Base-by-base conservation (phyloP, 306 rosid species). In the Quercus wislizeni region DNA sequence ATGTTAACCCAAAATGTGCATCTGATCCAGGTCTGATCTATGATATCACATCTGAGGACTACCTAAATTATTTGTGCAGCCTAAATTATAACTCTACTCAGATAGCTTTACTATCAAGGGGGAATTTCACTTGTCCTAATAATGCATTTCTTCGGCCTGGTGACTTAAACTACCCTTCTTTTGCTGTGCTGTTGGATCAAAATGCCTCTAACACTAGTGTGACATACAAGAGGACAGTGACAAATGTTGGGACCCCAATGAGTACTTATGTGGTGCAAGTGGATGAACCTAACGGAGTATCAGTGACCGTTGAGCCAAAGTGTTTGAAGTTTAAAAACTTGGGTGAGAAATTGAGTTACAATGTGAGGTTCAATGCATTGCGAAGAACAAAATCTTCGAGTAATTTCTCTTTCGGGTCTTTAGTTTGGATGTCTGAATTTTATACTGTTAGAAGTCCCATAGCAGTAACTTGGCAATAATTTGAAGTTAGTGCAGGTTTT, bases 81-180 rank as follows among this genome's bases (percentile, higher is more conserved):
- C 72, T 90, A 31, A 92, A 89, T 19, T 92, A 85, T 35, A 86
- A 81, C 19, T 76, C 94, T 41, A 43, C 91, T 5, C 90, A 92
- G 75, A 82, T 92, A 71, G 80, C 90, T 76, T 35, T 89, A 54
- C 33, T 92, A 69, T 85, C 89, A 55, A 81, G 56, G 59, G 78
- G 78, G 12, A 89, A 85, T 5, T 80, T 80, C 55, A 54, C 9
- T 5, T 92, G 93, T 76, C 77, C 95, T 38, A 76, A 38, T 6
- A 69, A 71, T 27, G 13, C 19, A 33, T 46, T 38, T 78, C 28
- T 86, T 49, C 77, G 84, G 57, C 73, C 68, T 20, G 90, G 94
- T 61, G 87, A 88, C 82, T 65, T 92, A 85, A 90, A 92, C 18
- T 90, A 90, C 87, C 97, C 97, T 83, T 92, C 93, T 27, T 90